Percentiles rank a stretch among this genome's conserved stretches.
Evolutionary conservation across 164 flowering plant species (phyloP).

Genomic region (Pachysandra terminalis): DNA sequence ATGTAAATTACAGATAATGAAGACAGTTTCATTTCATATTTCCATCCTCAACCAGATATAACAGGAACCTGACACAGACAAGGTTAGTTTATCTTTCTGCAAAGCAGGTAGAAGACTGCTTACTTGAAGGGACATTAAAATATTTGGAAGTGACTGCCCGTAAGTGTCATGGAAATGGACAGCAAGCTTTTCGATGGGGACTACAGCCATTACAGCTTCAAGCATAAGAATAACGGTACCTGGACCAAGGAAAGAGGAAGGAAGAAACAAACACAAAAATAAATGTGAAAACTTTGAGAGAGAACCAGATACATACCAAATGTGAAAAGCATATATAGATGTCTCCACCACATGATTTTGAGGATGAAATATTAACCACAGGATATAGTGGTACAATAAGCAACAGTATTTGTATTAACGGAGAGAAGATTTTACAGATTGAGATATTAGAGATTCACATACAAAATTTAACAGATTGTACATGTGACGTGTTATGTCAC

Average conservation of each 20-base stretch:
- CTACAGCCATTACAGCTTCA: slow-evolving; percentile 86
- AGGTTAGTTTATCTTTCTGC: not conserved
- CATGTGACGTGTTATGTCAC: too few species aligned
- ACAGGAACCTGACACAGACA: not conserved
- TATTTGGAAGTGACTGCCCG: slow-evolving; percentile 95
- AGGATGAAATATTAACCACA: too few species aligned
- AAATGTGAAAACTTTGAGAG: not conserved
- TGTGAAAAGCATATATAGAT: not conserved
- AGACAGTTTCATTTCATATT: too few species aligned
- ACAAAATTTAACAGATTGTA: too few species aligned
- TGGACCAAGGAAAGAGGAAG: slow-evolving; percentile 23
- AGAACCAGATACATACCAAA: not conserved
- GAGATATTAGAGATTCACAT: too few species aligned
- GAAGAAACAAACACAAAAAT: not conserved
- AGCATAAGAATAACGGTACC: slow-evolving; percentile 95
- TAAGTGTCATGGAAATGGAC: slow-evolving; percentile 99
- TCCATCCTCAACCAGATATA: too few species aligned
- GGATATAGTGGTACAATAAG: too few species aligned
- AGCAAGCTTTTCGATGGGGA: slow-evolving; percentile 87
- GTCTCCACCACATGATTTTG: not conserved
- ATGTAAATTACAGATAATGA: too few species aligned
- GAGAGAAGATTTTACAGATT: too few species aligned
- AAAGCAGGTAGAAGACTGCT: slow-evolving; percentile 12
- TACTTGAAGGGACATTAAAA: slow-evolving; percentile 87
- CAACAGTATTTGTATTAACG: too few species aligned